Conservation (phyloP, 164 flowering plant species). For the Vitis vinifera region DNA sequence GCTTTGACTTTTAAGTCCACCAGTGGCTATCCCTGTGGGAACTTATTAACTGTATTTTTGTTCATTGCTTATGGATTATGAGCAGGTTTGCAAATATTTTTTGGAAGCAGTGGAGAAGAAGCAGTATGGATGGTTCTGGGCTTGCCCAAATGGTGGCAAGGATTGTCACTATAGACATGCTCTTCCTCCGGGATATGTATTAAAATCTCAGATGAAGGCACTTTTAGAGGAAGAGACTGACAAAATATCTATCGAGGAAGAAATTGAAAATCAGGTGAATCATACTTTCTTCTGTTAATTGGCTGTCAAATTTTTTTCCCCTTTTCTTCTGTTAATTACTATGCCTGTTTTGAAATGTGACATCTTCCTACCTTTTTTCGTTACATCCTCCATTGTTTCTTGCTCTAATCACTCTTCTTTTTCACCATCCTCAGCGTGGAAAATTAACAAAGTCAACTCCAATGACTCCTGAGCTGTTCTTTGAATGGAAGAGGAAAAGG, state of each 20-base stretch:
- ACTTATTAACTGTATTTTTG: not conserved
- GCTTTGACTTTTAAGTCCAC: not conserved
- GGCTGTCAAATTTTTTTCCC: not conserved
- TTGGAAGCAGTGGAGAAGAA: slow-evolving; percentile 98
- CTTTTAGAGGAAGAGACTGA: slow-evolving; percentile 84
- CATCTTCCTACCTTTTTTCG: too few species aligned
- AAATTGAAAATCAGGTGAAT: slow-evolving; percentile 90
- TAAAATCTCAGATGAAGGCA: slow-evolving; percentile 98
- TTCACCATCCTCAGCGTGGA: slow-evolving; percentile 60
- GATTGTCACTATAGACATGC: slow-evolving; percentile 95
- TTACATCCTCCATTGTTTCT: too few species aligned
- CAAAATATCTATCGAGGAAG: slow-evolving; percentile 83
- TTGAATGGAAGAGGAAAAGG: slow-evolving; percentile 92
- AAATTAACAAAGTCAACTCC: slow-evolving; percentile 72
- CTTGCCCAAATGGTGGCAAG: slow-evolving; percentile 91
- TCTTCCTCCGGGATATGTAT: slow-evolving; percentile 91
- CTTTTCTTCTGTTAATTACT: not conserved
- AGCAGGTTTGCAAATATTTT: slow-evolving; percentile 90
- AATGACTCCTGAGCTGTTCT: slow-evolving; percentile 81
- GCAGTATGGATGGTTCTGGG: slow-evolving; percentile 99
- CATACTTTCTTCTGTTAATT: not conserved
- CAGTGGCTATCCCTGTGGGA: not conserved
- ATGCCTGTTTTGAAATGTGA: too few species aligned
- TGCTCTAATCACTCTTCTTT: slow-evolving; percentile 1
- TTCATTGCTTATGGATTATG: not conserved